Conservation (phyloP, 2,329 filamentous ascomycete genomes). For the Pseudophaeomoniella oleicola region DNA sequence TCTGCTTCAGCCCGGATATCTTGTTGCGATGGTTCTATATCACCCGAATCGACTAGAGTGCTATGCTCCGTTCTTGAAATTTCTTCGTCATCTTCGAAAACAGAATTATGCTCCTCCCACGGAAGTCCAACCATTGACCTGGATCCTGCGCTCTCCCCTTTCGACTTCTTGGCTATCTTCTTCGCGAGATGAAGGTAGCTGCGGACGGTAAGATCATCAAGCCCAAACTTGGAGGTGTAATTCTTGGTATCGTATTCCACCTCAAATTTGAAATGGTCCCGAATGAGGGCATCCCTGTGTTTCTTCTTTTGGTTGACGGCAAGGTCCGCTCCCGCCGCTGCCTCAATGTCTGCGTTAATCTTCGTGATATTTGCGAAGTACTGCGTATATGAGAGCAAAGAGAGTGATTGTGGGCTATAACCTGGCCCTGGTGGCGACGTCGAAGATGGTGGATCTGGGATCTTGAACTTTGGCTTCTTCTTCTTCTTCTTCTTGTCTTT, state of each 20-base stretch:
- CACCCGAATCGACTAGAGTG: conserved; percentile 1
- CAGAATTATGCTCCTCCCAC: conserved; percentile 1
- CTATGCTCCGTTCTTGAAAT: conserved; percentile 3
- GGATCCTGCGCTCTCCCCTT: conserved; percentile 6
- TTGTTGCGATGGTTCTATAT: conserved; percentile 2
- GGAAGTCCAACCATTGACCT: conserved; percentile 1
- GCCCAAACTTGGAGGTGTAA: conserved; percentile 52
- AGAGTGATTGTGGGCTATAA: conserved; percentile 73
- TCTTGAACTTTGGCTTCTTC: conserved; percentile 44
- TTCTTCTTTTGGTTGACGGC: conserved; percentile 26
- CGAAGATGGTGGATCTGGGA: conserved; percentile 61
- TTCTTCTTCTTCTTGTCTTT: conserved; percentile 34
- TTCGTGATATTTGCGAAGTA: conserved; percentile 89
- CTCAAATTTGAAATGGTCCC: conserved; percentile 55
- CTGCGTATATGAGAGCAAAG: conserved; percentile 68
- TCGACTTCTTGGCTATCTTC: conserved; percentile 49
- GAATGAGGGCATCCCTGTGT: conserved; percentile 41
- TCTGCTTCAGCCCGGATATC: conserved; percentile 1
- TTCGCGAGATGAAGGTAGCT: conserved; percentile 69
- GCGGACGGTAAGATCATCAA: conserved; percentile 71
- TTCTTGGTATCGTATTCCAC: conserved; percentile 76
- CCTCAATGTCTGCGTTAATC: conserved; percentile 59
- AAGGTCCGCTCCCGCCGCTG: conserved; percentile 11
- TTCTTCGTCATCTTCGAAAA: conserved; percentile 3
- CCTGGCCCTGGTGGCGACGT: conserved; percentile 68